Conservation (phyloP, 805 yeast species). For the Myxozyma neglecta region DNA sequence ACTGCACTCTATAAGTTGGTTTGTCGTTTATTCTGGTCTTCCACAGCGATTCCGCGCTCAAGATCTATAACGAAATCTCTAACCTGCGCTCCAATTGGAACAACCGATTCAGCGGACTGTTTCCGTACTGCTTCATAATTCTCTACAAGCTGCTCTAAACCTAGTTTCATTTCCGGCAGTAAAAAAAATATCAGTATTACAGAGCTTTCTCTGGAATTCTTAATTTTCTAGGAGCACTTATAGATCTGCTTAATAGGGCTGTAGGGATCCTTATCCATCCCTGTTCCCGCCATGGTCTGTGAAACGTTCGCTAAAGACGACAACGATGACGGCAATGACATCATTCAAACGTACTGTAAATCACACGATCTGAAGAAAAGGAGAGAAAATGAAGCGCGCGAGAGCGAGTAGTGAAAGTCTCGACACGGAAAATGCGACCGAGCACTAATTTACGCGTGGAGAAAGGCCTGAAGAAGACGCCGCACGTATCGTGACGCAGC, state of each 20-base stretch:
- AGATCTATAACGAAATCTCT: slow-evolving; percentile 13
- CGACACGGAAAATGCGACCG: no score
- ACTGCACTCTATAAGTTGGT: background rate
- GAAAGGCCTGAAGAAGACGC: background rate
- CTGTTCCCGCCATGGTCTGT: background rate
- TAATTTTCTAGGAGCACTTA: slow-evolving; percentile 9
- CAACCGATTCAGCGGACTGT: slow-evolving; percentile 16
- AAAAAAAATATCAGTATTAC: background rate
- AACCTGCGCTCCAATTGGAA: slow-evolving; percentile 17
- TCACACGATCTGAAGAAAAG: background rate
- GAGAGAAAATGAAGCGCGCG: background rate
- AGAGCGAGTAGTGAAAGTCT: no score
- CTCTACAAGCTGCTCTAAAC: slow-evolving; percentile 3
- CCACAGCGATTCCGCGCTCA: slow-evolving; percentile 15
- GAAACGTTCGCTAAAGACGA: background rate
- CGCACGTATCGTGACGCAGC: background rate
- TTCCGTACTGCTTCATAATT: slow-evolving; percentile 2
- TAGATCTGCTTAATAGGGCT: slow-evolving; percentile 21
- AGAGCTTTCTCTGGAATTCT: background rate
- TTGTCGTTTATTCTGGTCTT: background rate
- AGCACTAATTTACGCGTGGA: background rate
- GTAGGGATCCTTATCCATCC: slow-evolving; percentile 8
- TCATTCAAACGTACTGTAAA: background rate
- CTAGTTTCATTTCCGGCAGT: slow-evolving; percentile 13
- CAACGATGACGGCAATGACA: background rate